Base-by-base conservation (phyloP, 2,329 filamentous ascomycete genomes). In the Onygenales sp. region DNA sequence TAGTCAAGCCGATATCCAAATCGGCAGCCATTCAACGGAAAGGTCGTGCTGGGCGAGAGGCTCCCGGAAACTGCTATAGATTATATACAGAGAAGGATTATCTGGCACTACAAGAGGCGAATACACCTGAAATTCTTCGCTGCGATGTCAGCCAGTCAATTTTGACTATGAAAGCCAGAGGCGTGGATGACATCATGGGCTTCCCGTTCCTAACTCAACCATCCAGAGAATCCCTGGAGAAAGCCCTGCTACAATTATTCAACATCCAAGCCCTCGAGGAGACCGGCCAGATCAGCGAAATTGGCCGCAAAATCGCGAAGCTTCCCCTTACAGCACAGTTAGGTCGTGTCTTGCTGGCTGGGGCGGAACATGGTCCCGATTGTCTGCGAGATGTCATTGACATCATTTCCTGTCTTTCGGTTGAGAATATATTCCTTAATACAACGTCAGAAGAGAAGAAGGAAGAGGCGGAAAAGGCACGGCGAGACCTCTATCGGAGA, bases 31-130 rank as follows among this genome's bases (percentile, higher is more conserved):
- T 95, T 47, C 93, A 98, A 67, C 80, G 93, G 54, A 84, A 88
- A 51, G 93, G 93, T 67, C 87, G 93, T 73, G 93, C 93, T 7
- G 93, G 93, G 42, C 85, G 93, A 77, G 93, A 98, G 71, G 89
- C 85, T 0, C 81, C 90, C 0, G 93, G 93, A 1, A 89, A 93
- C 66, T 97, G 91, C 70, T 95, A 84, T 66, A 79, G 93, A 42
- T 74, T 98, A 1, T 98, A 95, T 67, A 95, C 92, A 0, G 83
- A 95, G 60, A 77, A 81, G 3, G 82, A 85, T 2, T 97, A 88
- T 67, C 72, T 83, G 8, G 70, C 74, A 0, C 73, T 96, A 6
- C 80, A 86, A 44, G 82, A 88, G 54, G 80, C 85, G 0, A 91
- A 91, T 47, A 80, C 84, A 0, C 92, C 93, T 0, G 93, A 98